Evolutionary conservation across 2,329 filamentous ascomycete genomes (phyloP).

Genomic region (Mycogone perniciosa): DNA sequence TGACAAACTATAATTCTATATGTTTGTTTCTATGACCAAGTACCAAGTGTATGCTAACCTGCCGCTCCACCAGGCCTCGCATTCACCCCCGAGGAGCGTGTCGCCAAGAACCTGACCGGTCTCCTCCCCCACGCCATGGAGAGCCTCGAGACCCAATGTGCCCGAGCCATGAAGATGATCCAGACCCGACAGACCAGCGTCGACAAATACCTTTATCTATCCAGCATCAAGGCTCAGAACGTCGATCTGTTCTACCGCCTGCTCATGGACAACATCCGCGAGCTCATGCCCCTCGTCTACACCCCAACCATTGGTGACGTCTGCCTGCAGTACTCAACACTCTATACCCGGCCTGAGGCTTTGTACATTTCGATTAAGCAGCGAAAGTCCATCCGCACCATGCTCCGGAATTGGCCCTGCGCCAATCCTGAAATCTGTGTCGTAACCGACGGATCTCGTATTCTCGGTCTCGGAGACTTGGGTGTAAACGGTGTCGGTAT

Average conservation of each 20-base stretch:
- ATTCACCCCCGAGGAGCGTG: constrained; percentile 58
- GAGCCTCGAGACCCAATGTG: constrained; percentile 53
- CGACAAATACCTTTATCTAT: constrained; percentile 81
- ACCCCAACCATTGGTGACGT: constrained; percentile 92
- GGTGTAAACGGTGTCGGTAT: constrained; percentile 98
- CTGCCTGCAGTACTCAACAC: constrained; percentile 90
- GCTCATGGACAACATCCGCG: constrained; percentile 68
- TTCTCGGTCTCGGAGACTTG: constrained; percentile 85
- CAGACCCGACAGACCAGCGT: constrained; percentile 61
- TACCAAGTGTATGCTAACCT: background rate
- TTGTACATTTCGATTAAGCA: constrained; percentile 96
- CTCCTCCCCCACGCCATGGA: constrained; percentile 60
- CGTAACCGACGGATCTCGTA: constrained; percentile 92
- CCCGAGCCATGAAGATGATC: constrained; percentile 68
- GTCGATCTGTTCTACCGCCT: constrained; percentile 78
- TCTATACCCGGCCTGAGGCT: constrained; percentile 91
- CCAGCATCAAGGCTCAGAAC: constrained; percentile 67
- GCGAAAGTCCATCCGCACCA: constrained; percentile 78
- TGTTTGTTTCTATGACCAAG: background rate
- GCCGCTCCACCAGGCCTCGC: constrained; percentile 44
- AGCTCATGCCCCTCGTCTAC: constrained; percentile 79
- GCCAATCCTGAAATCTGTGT: constrained; percentile 89
- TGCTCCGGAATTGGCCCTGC: constrained; percentile 91
- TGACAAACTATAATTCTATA: constrained; percentile 16
- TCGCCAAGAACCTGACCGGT: constrained; percentile 58